These are phyloP conservation scores for Parmelia sp. DNA, from an alignment of 495 filamentous ascomycete species.

Conservation along the genomic window DNA sequence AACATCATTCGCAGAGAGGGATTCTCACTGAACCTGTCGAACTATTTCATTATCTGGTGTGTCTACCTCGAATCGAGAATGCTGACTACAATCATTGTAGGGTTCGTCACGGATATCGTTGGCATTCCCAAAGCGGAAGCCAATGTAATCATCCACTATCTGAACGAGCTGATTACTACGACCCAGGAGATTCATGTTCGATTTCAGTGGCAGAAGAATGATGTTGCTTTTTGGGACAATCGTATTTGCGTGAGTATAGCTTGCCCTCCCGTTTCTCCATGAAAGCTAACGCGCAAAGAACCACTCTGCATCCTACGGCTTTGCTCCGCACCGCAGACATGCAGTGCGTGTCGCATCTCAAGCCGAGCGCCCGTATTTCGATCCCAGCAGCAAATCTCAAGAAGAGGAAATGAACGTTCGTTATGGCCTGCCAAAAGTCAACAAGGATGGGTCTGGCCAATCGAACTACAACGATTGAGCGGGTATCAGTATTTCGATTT, in stretches of 20 bases:
- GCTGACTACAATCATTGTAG: neutral
- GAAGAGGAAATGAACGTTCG: conserved; percentile 49
- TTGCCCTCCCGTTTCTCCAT: neutral
- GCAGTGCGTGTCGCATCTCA: conserved; percentile 55
- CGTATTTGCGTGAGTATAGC: conserved; percentile 47
- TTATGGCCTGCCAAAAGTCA: conserved; percentile 47
- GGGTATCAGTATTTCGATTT: neutral
- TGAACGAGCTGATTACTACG: conserved; percentile 58
- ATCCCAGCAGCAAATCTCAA: conserved; percentile 49
- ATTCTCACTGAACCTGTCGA: neutral
- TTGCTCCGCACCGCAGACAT: conserved; percentile 56
- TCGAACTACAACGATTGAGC: conserved; percentile 59
- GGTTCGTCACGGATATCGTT: conserved; percentile 67
- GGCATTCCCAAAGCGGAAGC: conserved; percentile 65
- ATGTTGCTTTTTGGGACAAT: conserved; percentile 75
- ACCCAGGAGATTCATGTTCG: conserved; percentile 63
- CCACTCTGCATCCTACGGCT: conserved; percentile 56
- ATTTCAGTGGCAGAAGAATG: conserved; percentile 63
- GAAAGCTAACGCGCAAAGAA: conserved; percentile 36
- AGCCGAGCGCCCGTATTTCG: conserved; percentile 50
- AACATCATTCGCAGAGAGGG: too few species aligned
- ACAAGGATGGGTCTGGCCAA: conserved; percentile 55
- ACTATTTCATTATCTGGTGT: neutral
- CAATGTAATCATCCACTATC: conserved; percentile 57
- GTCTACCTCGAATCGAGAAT: neutral